Conservation (phyloP, 495 filamentous ascomycete species). For the Lentithecium fluviatile region DNA sequence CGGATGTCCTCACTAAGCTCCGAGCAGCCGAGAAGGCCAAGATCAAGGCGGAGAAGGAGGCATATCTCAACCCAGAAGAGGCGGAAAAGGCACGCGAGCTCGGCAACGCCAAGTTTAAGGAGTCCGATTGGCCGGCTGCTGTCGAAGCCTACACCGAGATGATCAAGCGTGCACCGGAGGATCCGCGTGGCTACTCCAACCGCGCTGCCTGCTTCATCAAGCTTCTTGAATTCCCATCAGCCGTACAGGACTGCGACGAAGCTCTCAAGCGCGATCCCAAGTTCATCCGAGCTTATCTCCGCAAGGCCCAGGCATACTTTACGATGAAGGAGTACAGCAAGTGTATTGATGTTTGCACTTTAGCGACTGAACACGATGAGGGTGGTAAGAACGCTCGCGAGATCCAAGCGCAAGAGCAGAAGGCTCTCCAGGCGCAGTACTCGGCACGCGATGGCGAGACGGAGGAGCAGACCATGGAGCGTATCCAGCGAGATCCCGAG, state of each 20-base stretch:
- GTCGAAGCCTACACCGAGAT: slow-evolving; percentile 96
- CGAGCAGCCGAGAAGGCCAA: slow-evolving; percentile 90
- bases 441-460: slow-evolving; percentile 87
- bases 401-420: slow-evolving; percentile 92
- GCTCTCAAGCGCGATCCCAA: slow-evolving; percentile 87
- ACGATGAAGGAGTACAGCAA: slow-evolving; percentile 97
- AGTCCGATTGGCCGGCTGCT: slow-evolving; percentile 90
- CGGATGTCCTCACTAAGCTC: slow-evolving; percentile 89
- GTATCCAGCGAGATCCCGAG: slow-evolving; percentile 89
- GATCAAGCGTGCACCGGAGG: slow-evolving; percentile 90
- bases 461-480: slow-evolving; percentile 91
- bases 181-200: slow-evolving; percentile 95
- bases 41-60: slow-evolving; percentile 68
- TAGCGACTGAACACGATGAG: slow-evolving; percentile 73
- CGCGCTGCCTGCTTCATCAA: slow-evolving; percentile 96
- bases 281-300: slow-evolving; percentile 93
- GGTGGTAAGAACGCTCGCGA: slow-evolving; percentile 76
- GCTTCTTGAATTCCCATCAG: slow-evolving; percentile 89
- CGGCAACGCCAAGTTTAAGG: slow-evolving; percentile 95
- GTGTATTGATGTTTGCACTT: slow-evolving; percentile 83
- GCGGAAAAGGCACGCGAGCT: slow-evolving; percentile 94
- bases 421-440: slow-evolving; percentile 90
- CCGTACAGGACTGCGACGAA: slow-evolving; percentile 86
- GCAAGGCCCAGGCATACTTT: slow-evolving; percentile 89
- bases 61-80: slow-evolving; percentile 86